A percentile compares a stretch with the other conserved stretches of the same genome.
These are phyloP conservation scores for Linaria vulgaris DNA, from an alignment of 257 asterid species.

Conservation along the genomic window DNA sequence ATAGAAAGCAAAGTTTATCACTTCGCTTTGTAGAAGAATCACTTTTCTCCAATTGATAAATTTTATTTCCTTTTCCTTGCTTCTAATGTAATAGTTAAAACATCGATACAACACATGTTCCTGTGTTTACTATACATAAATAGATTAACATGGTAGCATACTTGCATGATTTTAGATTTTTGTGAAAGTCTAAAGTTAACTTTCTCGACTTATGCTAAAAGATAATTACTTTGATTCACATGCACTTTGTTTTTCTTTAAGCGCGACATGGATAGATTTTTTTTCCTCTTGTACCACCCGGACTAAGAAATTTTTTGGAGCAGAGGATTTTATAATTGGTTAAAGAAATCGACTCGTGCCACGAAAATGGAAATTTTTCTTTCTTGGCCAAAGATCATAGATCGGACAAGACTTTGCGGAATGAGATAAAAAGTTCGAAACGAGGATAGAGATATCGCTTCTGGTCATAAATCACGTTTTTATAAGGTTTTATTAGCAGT, in stretches of 20 bases:
- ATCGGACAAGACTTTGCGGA: no score
- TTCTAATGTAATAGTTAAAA: slow-evolving; percentile 11
- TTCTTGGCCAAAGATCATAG: no score
- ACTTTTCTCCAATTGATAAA: slow-evolving; percentile 7
- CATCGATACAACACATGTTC: neutral
- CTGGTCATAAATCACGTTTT: no score
- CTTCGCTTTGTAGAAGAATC: slow-evolving; percentile 24
- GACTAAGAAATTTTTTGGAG: slow-evolving; percentile 12
- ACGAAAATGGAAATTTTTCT: neutral
- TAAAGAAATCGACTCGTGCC: neutral
- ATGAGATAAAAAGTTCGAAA: no score
- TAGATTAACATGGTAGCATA: slow-evolving; percentile 10
- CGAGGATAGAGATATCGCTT: no score
- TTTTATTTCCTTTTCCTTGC: slow-evolving; percentile 3
- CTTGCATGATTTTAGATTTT: neutral
- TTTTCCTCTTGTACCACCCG: neutral
- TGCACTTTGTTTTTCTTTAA: neutral
- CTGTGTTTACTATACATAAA: neutral
- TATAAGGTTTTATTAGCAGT: no score
- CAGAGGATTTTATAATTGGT: slow-evolving; percentile 23
- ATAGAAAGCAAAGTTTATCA: slow-evolving; percentile 25
- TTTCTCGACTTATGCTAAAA: neutral
- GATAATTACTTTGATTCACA: slow-evolving; percentile 9
- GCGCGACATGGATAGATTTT: neutral
- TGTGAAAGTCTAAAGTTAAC: slow-evolving; percentile 8